Percentiles rank a stretch among this genome's conserved stretches.
phyloP scores from a whole-genome alignment of 1,139 yeast genomes.

The Kodamaea sp. region DNA sequence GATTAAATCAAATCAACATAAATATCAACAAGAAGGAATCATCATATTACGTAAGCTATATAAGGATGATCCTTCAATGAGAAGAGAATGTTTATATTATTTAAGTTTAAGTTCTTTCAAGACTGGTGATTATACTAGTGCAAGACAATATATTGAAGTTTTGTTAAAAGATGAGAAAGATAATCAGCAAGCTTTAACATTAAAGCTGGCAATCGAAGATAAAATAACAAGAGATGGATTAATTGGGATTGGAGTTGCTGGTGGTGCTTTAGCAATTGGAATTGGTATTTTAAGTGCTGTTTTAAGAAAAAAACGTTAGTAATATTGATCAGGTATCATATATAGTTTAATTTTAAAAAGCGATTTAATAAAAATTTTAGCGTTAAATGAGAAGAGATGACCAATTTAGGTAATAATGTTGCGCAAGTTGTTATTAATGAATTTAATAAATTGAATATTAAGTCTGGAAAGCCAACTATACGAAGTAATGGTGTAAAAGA shows the following conservation, averaged over 20 bases:
- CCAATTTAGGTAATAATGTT: conserved; percentile 7
- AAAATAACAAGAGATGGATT: conserved; percentile 83
- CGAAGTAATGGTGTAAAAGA: conserved; percentile 65
- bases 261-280: conserved; percentile 81
- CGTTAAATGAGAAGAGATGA: not conserved
- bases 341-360: not conserved
- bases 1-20: conserved; percentile 59
- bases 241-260: conserved; percentile 81
- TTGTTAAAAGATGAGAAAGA: conserved; percentile 77
- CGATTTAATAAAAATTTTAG: not conserved
- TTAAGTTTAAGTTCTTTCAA: conserved; percentile 85
- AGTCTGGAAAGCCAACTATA: conserved; percentile 52
- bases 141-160: conserved; percentile 80
- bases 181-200: conserved; percentile 68
- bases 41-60: conserved; percentile 70
- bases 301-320: conserved; percentile 36
- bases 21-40: conserved; percentile 76
- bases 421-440: conserved; percentile 14
- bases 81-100: conserved; percentile 88
- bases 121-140: conserved; percentile 80
- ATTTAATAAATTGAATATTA: conserved; percentile 19
- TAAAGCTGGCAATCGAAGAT: conserved; percentile 77
- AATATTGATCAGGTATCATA: not conserved
- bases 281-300: conserved; percentile 64
- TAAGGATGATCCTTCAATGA: conserved; percentile 73